phyloP scores from a whole-genome alignment of 2,329 filamentous ascomycete species.

The Endoconidiophora laricicola region DNA sequence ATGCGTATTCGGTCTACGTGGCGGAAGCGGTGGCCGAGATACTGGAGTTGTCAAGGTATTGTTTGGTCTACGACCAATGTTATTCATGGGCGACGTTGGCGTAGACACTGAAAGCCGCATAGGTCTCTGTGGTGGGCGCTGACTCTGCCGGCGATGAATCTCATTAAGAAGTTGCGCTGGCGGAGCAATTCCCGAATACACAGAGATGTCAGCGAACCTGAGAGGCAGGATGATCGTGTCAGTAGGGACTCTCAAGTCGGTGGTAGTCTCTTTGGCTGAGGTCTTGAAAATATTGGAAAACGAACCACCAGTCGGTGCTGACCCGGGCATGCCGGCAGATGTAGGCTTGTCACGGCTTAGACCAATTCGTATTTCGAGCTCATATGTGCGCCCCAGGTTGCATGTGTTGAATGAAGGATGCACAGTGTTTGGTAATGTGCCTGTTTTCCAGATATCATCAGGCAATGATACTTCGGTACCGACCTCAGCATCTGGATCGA shows the following conservation, averaged over 20 bases:
- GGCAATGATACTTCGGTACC: conserved; percentile 56
- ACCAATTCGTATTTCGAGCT: conserved; percentile 67
- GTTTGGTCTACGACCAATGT: neutral
- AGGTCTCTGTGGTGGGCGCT: neutral
- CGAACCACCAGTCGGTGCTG: neutral
- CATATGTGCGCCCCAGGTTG: conserved; percentile 69
- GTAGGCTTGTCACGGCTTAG: conserved; percentile 49
- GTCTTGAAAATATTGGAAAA: conserved; percentile 7
- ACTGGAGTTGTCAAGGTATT: neutral
- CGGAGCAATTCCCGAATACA: conserved; percentile 79
- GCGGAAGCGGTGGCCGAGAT: conserved; percentile 14
- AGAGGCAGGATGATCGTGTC: conserved; percentile 67
- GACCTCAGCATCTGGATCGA: conserved; percentile 33
- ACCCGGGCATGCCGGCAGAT: neutral
- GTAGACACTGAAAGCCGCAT: neutral
- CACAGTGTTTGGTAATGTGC: conserved; percentile 66
- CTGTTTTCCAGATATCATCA: conserved; percentile 52
- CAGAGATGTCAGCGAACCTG: conserved; percentile 53
- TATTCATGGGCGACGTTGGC: neutral
- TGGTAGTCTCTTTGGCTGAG: conserved; percentile 16
- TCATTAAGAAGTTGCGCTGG: conserved; percentile 49
- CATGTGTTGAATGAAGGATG: conserved; percentile 78
- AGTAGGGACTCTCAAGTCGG: conserved; percentile 22
- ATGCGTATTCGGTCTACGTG: conserved; percentile 12
- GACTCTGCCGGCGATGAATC: neutral